Base-by-base conservation (phyloP, 2,329 filamentous ascomycete genomes). In the Capronia americana region DNA sequence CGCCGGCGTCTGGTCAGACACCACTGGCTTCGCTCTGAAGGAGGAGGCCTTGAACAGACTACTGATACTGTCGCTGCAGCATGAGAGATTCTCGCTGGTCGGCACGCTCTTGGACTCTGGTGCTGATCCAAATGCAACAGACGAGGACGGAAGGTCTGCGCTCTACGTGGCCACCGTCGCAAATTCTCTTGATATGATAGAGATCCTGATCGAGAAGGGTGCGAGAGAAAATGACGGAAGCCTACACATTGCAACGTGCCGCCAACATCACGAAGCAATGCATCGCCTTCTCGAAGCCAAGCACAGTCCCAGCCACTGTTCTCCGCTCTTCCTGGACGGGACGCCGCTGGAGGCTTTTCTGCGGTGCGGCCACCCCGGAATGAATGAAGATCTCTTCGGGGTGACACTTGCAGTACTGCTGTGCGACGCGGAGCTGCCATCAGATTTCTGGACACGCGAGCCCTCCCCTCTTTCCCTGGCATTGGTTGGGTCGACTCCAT, bases 331-430 rank as follows among this genome's bases (percentile, higher is more conserved):
- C 44, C 20, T 38, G 14, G 20, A 57, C 20, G 51, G 38, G 46
- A 63, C 61, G 17, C 53, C 55, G 5, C 51, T 63, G 26, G 61
- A 63, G n/a, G 54, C 61, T 53, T 48, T 63, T 28, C 23, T 63
- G n/a, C 41, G 54, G 12, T 58, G 50, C n/a, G 44, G 30, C 17
- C 44, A 63, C 30, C 34, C 61, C 17, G 20, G 23, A 41, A 10
- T 28, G n/a, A 32, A 26, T 26, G n/a, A 8, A 38, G 55, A 63
- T 6, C 34, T 10, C 26, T 63, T 63, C n/a, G 41, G 14, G 3
- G 41, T 51, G n/a, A 63, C 61, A 7, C 44, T 63, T 28, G 44
- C 54, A 26, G 44, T 63, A 28, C 54, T 63, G n/a, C 20, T 63
- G 38, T 57, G 55, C 20, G 54, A 63, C 10, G 54, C 41, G 14